Evolutionary conservation across 2,329 filamentous ascomycete species (phyloP).

Genomic region (Blastomyces parvus): DNA sequence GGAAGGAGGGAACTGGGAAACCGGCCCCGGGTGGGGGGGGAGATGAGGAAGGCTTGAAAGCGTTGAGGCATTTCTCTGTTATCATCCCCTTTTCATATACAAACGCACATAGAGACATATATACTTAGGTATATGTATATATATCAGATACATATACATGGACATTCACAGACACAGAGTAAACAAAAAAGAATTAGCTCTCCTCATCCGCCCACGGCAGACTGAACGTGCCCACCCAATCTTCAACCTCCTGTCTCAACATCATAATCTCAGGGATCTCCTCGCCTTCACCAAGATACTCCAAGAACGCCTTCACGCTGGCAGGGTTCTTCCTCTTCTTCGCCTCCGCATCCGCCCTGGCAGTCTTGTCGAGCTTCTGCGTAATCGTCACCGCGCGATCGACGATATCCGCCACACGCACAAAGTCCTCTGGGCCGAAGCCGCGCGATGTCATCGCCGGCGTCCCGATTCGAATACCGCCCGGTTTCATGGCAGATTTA

Average conservation of each 20-base stretch:
- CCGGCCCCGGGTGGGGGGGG: no score
- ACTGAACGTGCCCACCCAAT: conserved; percentile 83
- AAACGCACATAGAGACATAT: neutral
- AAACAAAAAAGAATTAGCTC: neutral
- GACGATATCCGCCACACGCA: conserved; percentile 73
- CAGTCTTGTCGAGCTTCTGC: conserved; percentile 60
- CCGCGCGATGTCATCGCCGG: conserved; percentile 96
- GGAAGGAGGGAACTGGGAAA: no score
- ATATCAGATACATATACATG: neutral
- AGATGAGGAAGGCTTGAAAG: neutral
- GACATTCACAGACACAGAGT: neutral
- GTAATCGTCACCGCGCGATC: conserved; percentile 74
- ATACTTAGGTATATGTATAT: neutral
- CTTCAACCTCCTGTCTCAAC: conserved; percentile 79
- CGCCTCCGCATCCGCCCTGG: conserved; percentile 64
- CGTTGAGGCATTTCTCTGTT: neutral
- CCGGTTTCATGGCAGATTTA: conserved; percentile 83
- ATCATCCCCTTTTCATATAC: neutral
- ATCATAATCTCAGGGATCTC: conserved; percentile 73
- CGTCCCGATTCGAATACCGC: conserved; percentile 86
- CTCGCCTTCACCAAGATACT: conserved; percentile 70
- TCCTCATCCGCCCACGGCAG: conserved; percentile 66
- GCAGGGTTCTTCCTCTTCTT: conserved; percentile 88
- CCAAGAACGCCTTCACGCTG: conserved; percentile 98
- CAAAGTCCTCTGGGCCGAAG: conserved; percentile 83